phyloP scores from a whole-genome alignment of 164 flowering plant species.

The Magnolia sinica region DNA sequence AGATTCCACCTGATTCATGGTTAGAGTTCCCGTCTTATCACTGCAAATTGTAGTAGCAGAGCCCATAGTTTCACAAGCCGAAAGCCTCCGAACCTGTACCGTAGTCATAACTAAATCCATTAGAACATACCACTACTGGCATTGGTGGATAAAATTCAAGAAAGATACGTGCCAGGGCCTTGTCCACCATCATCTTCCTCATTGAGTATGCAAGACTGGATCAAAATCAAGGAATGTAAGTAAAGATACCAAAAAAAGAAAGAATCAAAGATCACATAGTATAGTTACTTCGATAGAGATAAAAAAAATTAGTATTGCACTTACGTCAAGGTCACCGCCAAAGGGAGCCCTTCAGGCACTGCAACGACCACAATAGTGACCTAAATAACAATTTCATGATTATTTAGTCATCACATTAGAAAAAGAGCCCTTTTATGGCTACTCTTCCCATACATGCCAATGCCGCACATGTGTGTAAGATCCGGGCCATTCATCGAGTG shows the following conservation, averaged over 20 bases:
- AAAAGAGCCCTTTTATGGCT: too few species aligned
- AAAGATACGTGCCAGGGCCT: constrained; percentile 18
- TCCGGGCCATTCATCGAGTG: too few species aligned
- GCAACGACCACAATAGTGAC: constrained; percentile 38
- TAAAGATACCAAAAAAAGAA: constrained; percentile 6
- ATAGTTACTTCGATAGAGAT: too few species aligned
- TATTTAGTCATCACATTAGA: not conserved
- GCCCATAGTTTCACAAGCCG: constrained; percentile 86
- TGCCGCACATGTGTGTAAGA: too few species aligned
- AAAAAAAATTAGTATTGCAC: not conserved
- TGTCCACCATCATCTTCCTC: constrained; percentile 33
- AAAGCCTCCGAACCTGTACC: constrained; percentile 38
- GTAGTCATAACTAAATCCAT: not conserved
- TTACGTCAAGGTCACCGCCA: constrained; percentile 33
- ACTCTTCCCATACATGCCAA: too few species aligned
- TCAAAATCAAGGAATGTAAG: not conserved
- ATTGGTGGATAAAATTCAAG: not conserved
- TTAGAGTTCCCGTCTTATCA: constrained; percentile 72
- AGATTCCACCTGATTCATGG: constrained; percentile 57
- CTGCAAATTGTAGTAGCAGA: constrained; percentile 73
- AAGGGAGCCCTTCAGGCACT: constrained; percentile 51
- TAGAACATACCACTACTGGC: not conserved
- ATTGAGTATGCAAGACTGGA: constrained; percentile 37
- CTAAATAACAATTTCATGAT: constrained; percentile 20
- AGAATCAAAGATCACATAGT: not conserved